Percentiles rank a stretch among this genome's conserved stretches.
These are phyloP conservation scores for Pisolithus albus DNA, from an alignment of 768 basidiomycete species.

Conservation along the genomic window DNA sequence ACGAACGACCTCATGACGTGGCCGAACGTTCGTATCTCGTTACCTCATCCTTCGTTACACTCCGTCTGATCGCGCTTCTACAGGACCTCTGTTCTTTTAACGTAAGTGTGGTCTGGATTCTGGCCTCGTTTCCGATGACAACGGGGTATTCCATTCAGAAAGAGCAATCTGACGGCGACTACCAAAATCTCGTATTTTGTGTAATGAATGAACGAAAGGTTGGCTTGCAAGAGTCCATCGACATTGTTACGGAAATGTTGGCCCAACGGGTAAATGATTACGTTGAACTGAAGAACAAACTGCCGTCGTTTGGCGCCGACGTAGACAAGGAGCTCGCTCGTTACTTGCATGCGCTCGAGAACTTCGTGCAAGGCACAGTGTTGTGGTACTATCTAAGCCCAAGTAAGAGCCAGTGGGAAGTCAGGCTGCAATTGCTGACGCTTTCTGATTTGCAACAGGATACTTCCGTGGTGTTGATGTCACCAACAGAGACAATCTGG, in stretches of 20 bases:
- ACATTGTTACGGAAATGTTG: conserved; percentile 33
- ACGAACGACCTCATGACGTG: conserved; percentile 36
- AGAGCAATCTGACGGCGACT: conserved; percentile 34
- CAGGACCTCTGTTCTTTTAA: conserved; percentile 26
- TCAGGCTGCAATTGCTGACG: conserved; percentile 8
- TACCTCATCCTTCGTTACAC: background rate
- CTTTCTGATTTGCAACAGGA: conserved; percentile 8
- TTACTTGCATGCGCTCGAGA: conserved; percentile 31
- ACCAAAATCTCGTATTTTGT: conserved; percentile 35
- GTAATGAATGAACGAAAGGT: conserved; percentile 31
- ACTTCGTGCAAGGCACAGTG: conserved; percentile 34
- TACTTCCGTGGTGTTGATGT: conserved; percentile 31
- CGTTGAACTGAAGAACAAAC: conserved; percentile 21
- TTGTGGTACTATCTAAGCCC: conserved; percentile 36
- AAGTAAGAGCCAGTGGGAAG: conserved; percentile 19
- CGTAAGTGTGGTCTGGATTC: conserved; percentile 13
- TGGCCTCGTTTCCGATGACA: conserved; percentile 8
- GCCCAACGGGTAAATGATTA: conserved; percentile 30
- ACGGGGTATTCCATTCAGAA: conserved; percentile 19
- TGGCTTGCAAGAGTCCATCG: conserved; percentile 29
- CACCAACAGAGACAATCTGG: conserved; percentile 21
- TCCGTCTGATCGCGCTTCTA: conserved; percentile 10
- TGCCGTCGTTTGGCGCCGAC: conserved; percentile 31
- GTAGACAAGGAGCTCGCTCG: conserved; percentile 28
- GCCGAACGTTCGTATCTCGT: conserved; percentile 29